phyloP scores from a whole-genome alignment of 2,329 filamentous ascomycete genomes.

The Pseudopyricularia cyperi region DNA sequence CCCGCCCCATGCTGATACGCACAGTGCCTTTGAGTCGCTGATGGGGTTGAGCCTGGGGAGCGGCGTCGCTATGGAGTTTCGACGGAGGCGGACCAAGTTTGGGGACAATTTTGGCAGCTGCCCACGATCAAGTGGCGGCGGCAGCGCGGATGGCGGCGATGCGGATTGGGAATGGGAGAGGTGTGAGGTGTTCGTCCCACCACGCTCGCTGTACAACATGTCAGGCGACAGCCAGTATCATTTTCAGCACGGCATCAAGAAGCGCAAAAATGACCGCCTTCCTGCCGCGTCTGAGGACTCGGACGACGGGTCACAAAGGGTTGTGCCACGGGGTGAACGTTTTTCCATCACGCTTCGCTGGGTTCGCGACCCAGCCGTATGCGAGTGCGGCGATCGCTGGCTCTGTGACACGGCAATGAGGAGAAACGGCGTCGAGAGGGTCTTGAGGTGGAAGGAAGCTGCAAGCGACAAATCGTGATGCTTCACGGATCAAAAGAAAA shows the following conservation, averaged over 20 bases:
- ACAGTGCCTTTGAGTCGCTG: conserved; percentile 31
- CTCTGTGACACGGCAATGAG: conserved; percentile 39
- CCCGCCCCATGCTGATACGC: conserved; percentile 48
- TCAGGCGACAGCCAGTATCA: conserved; percentile 34
- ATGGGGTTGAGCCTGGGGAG: conserved; percentile 30
- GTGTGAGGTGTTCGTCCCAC: conserved; percentile 30
- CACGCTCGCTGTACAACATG: conserved; percentile 38
- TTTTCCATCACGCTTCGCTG: conserved; percentile 46
- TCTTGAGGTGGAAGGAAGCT: conserved; percentile 31
- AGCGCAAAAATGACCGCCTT: conserved; percentile 24
- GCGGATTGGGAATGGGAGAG: conserved; percentile 9
- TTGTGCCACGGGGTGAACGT: conserved; percentile 26
- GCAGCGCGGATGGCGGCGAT: conserved; percentile 6
- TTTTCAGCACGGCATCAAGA: conserved; percentile 22
- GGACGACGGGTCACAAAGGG: conserved; percentile 3
- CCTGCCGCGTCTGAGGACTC: conserved; percentile 26
- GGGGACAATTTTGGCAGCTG: neutral
- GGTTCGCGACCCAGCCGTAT: conserved; percentile 29
- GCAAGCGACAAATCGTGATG: neutral
- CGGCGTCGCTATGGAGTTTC: conserved; percentile 30
- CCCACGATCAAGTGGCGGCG: no score
- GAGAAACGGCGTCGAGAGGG: conserved; percentile 29
- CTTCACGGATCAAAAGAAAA: no score
- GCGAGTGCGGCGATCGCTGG: conserved; percentile 34
- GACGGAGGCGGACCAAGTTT: conserved; percentile 6